These are phyloP conservation scores for Saccharomycopsis amapae DNA, from an alignment of 805 yeast genomes.

Conservation along the genomic window DNA sequence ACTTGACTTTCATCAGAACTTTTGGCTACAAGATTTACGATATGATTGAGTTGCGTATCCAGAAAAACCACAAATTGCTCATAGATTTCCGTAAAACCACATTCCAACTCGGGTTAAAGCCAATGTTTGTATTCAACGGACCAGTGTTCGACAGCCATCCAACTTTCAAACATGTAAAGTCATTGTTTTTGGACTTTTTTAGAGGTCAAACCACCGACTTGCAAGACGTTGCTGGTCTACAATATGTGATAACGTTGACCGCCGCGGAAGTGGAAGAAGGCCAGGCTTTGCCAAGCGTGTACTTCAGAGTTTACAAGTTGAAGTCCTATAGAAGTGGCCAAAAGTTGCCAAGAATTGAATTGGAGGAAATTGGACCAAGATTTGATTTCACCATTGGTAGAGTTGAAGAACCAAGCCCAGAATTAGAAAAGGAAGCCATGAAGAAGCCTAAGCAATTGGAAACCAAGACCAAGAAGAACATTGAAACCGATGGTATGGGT, in stretches of 20 bases:
- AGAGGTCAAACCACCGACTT: slow-evolving; percentile 73
- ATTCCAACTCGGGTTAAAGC: slow-evolving; percentile 83
- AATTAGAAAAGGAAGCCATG: slow-evolving; percentile 83
- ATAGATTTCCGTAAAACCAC: slow-evolving; percentile 75
- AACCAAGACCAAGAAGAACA: slow-evolving; percentile 80
- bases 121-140: slow-evolving; percentile 91
- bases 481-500: slow-evolving; percentile 82
- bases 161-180: slow-evolving; percentile 74
- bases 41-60: slow-evolving; percentile 82
- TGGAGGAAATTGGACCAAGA: slow-evolving; percentile 94
- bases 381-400: slow-evolving; percentile 90
- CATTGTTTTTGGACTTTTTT: slow-evolving; percentile 84
- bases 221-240: slow-evolving; percentile 93
- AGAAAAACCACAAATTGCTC: slow-evolving; percentile 61
- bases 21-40: slow-evolving; percentile 88
- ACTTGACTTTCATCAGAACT: slow-evolving; percentile 79
- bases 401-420: slow-evolving; percentile 73
- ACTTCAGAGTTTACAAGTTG: slow-evolving; percentile 86
- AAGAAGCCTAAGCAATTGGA: slow-evolving; percentile 75
- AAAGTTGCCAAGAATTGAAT: slow-evolving; percentile 87
- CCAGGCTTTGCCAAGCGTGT: slow-evolving; percentile 65
- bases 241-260: slow-evolving; percentile 77
- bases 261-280: slow-evolving; percentile 59
- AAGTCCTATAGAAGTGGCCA: slow-evolving; percentile 79
- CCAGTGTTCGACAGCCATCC: slow-evolving; percentile 88